Conservation (phyloP, 768 basidiomycete species). For the Ramaria sp. region DNA sequence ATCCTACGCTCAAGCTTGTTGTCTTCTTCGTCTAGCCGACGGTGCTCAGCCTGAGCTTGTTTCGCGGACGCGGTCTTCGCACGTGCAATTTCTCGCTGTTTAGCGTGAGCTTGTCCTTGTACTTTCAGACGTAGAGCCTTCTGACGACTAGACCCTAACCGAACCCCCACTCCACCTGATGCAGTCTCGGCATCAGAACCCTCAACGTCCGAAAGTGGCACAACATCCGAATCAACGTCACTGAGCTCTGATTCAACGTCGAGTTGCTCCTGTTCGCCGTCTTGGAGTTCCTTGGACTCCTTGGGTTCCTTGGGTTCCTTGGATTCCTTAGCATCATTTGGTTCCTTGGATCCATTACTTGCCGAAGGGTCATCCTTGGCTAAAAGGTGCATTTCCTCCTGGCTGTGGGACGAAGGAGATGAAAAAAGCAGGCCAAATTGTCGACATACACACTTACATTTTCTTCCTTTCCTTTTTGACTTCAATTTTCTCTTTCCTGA, state of each 20-base stretch:
- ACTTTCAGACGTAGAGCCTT: slow-evolving; percentile 42
- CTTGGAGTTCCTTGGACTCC: slow-evolving; percentile 23
- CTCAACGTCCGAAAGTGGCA: slow-evolving; percentile 58
- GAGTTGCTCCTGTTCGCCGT: slow-evolving; percentile 30
- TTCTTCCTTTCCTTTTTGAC: slow-evolving; percentile 84
- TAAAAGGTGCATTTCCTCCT: slow-evolving; percentile 66
- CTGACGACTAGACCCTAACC: slow-evolving; percentile 28
- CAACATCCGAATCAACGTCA: slow-evolving; percentile 31
- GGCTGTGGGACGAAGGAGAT: slow-evolving; percentile 25
- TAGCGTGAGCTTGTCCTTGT: slow-evolving; percentile 49
- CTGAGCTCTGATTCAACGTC: slow-evolving; percentile 40
- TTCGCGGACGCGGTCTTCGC: slow-evolving; percentile 71
- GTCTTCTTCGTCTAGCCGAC: slow-evolving; percentile 80
- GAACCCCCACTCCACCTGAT: slow-evolving; percentile 29
- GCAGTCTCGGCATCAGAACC: slow-evolving; percentile 51
- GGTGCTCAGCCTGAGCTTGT: slow-evolving; percentile 73
- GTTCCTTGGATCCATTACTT: slow-evolving; percentile 1
- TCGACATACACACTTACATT: slow-evolving; percentile 45
- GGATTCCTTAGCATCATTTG: slow-evolving; percentile 7
- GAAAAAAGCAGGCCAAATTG: background rate
- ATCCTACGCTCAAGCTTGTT: slow-evolving; percentile 71
- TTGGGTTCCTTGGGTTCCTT: slow-evolving; percentile 19
- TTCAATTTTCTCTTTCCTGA: slow-evolving; percentile 93
- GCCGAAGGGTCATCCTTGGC: slow-evolving; percentile 30
- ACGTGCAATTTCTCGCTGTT: slow-evolving; percentile 71